A percentile compares a stretch with the other conserved stretches of the same genome.
These are phyloP conservation scores for Zasmidium citrigriseum DNA, from an alignment of 2,329 filamentous ascomycete genomes.

Conservation along the genomic window DNA sequence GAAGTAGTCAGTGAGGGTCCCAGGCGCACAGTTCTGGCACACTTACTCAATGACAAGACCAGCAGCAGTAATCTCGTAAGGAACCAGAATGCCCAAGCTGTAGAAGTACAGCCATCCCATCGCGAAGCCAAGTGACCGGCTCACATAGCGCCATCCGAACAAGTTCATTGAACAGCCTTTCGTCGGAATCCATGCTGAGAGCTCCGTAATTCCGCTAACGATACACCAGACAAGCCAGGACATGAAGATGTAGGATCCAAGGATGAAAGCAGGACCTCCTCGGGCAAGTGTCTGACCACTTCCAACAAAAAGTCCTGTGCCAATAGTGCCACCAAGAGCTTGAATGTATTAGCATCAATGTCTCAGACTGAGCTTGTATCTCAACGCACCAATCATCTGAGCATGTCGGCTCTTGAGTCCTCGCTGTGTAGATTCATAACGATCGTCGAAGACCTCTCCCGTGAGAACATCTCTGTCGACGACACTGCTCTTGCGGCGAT, in stretches of 20 bases:
- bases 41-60: slow-evolving; percentile 24
- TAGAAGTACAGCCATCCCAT: slow-evolving; percentile 48
- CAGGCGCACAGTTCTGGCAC: neutral
- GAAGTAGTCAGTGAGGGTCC: slow-evolving; percentile 37
- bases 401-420: slow-evolving; percentile 42
- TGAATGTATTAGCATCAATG: neutral
- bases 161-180: slow-evolving; percentile 53
- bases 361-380: neutral
- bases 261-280: slow-evolving; percentile 44
- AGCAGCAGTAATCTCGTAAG: slow-evolving; percentile 40
- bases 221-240: slow-evolving; percentile 44
- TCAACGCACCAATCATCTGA: slow-evolving; percentile 32
- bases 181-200: slow-evolving; percentile 61
- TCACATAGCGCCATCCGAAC: slow-evolving; percentile 48
- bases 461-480: slow-evolving; percentile 25
- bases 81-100: slow-evolving; percentile 41
- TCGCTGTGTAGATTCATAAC: slow-evolving; percentile 42
- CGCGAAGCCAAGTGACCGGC: slow-evolving; percentile 46
- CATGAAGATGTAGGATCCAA: slow-evolving; percentile 44
- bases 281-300: slow-evolving; percentile 39
- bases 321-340: slow-evolving; percentile 34
- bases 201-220: slow-evolving; percentile 55
- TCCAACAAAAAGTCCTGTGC: slow-evolving; percentile 41
- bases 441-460: slow-evolving; percentile 25
- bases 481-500: slow-evolving; percentile 13